Base-by-base conservation (phyloP, 2,329 filamentous ascomycete species). In the Aspergillus niger region DNA sequence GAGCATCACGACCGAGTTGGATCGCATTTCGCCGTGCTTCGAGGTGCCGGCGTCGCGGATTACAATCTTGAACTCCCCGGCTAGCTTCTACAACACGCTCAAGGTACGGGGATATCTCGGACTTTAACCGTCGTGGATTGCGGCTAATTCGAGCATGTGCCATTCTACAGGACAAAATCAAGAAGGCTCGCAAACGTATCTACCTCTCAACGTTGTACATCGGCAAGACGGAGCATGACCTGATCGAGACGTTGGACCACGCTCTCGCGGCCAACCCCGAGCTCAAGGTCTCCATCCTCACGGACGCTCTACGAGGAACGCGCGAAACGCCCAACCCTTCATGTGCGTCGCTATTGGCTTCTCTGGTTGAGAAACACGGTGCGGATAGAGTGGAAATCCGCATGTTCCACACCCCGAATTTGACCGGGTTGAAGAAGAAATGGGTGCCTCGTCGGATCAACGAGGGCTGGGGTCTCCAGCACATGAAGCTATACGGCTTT, bases 121-220 rank as follows among this genome's bases (percentile, higher is more conserved):
- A 43, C 26, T n/a, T 28, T 30, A 44, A 20, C 15, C 4, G n/a
- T 17, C 4, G 43, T 24, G 28, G 24, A 51, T 15, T 30, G 36
- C 39, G 39, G 51, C 44, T 57, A 57, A 64, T 49, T 17, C 39
- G 50, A 41, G 26, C 38, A 30, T 26, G 41, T 58, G 43, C 61
- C 49, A 41, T 22, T 62, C 43, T 65, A 59, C 72, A 93, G 90
- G 79, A 85, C 64, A 96, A 93, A 79, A 97, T 99, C 72, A 85
- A 85, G 55, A 85, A 84, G 64, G 95, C 95, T 8, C 86, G 91
- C 75, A 83, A 80, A 55, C 86, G 91, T 61, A 89, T 99, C 66
- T 99, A 96, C 74, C 81, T 99, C 53, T 96, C 93, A n/a, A 99
- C 95, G 0, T 80, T 99, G 55, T 99, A 99, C 74, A 95, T 99